Evolutionary conservation across 2,329 filamentous ascomycete species (phyloP).

Genomic region (Aulographum hederae): DNA sequence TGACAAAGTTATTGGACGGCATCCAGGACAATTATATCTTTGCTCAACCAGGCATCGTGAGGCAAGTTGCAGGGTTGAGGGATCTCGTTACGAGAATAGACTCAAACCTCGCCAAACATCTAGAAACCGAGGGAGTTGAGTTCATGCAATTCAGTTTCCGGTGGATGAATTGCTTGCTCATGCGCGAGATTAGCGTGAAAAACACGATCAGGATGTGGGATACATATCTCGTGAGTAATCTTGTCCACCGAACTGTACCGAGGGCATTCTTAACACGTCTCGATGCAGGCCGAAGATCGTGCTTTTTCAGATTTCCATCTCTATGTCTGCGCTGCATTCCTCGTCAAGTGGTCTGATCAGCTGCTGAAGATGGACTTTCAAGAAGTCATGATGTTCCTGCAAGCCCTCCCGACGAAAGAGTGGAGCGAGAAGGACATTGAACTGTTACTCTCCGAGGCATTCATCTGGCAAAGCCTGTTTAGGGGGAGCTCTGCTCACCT

Average conservation of each 20-base stretch:
- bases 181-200: constrained; percentile 90
- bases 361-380: constrained; percentile 95
- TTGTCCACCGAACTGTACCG: neutral
- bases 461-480: constrained; percentile 97
- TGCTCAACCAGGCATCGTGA: constrained; percentile 88
- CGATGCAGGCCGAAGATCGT: constrained; percentile 73
- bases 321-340: constrained; percentile 92
- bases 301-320: constrained; percentile 97
- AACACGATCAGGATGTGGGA: constrained; percentile 99
- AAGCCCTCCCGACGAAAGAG: constrained; percentile 74
- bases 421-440: constrained; percentile 99
- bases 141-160: constrained; percentile 99
- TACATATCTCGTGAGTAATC: constrained; percentile 67
- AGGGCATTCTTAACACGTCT: neutral
- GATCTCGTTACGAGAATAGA: constrained; percentile 89
- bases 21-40: constrained; percentile 99
- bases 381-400: constrained; percentile 98
- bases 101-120: constrained; percentile 62
- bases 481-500: constrained; percentile 87
- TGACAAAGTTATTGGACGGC: constrained; percentile 93
- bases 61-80: constrained; percentile 74
- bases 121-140: constrained; percentile 81
- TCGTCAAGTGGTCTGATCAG: constrained; percentile 96
- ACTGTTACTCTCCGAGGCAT: constrained; percentile 83
- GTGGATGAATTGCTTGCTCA: constrained; percentile 98